phyloP scores from a whole-genome alignment of 768 basidiomycete species.

The Heimioporus sp. region DNA sequence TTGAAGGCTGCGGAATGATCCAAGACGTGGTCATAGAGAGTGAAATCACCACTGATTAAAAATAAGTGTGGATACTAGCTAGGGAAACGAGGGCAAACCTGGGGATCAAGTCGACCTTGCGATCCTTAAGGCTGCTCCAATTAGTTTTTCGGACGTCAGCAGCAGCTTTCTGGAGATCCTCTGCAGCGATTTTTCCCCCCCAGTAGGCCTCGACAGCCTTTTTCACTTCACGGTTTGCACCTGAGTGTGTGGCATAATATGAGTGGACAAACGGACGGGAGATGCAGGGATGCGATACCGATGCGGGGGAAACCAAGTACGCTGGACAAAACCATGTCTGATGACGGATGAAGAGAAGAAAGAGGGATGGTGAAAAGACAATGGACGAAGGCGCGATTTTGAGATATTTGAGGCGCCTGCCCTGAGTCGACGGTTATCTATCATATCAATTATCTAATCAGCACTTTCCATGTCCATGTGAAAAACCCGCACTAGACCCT shows the following conservation, averaged over 20 bases:
- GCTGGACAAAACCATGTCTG: constrained; percentile 71
- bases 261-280: neutral
- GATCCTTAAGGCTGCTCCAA: constrained; percentile 84
- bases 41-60: constrained; percentile 85
- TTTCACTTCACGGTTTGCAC: constrained; percentile 93
- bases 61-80: constrained; percentile 11
- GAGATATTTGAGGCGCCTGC: constrained; percentile 27
- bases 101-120: constrained; percentile 87
- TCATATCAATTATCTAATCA: constrained; percentile 19
- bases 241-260: constrained; percentile 34
- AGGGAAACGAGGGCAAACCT: constrained; percentile 53
- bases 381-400: constrained; percentile 24
- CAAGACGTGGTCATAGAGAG: constrained; percentile 97
- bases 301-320: constrained; percentile 94
- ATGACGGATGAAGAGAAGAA: constrained; percentile 17
- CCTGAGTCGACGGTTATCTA: constrained; percentile 29
- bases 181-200: constrained; percentile 86
- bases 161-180: constrained; percentile 84
- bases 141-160: constrained; percentile 84
- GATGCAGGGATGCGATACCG: constrained; percentile 31
- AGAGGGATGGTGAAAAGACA: constrained; percentile 3
- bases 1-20: constrained; percentile 97
- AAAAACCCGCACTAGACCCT: neutral
- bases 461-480: constrained; percentile 17
- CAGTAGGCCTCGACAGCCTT: constrained; percentile 99